Evolutionary conservation across 495 filamentous ascomycete species (phyloP), one percentile per base, ranked within the genome.

Genomic region (Penicillium lividum): DNA sequence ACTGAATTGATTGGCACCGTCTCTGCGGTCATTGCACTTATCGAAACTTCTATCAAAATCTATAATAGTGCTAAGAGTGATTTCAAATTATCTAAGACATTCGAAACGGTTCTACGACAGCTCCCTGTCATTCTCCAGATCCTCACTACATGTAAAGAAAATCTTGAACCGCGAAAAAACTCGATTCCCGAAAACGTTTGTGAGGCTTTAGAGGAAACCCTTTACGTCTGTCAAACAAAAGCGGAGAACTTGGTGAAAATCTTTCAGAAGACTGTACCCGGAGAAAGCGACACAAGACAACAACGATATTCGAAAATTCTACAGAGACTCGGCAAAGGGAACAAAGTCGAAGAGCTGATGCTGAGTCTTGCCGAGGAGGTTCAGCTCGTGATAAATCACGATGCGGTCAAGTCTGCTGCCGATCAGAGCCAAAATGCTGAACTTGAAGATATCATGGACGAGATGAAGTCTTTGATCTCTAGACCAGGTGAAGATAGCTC

Each of bases 301-400:
- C 34, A 52, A 25, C 47, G 56, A 43, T 58, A 58, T 31, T 45
- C 18, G 29, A 51, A 52, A 46, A 16, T 58, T 28, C 34, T 58
- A 7, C 47, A 34, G 3, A 52, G 56, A 46, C 48, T 53, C 27
- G 56, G 56, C 13, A 52, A 52, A 33, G 56, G 48, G 7, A 58
- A 58, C 52, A 60, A 60, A 30, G 51, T 60, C 43, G 57, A 60
- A 55, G 57, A 60, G 30, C 43, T 60, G 5, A 60, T 60, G 51
- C 1, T 34, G 27, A 16, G 15, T 18, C 51, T 60, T 25, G 38
- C 57, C 28, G 7, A 60, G 43, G 57, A 60, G 8, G 51, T 51
- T 10, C 51, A 60, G 29, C 50, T 54, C 45, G 13, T 60, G 25
- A 30, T 56, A 7, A 60, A 60, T 28, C 30, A 50, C 15, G 4